Evolutionary conservation across 768 basidiomycete genomes (phyloP).

Genomic region (Naganishia friedmannii): DNA sequence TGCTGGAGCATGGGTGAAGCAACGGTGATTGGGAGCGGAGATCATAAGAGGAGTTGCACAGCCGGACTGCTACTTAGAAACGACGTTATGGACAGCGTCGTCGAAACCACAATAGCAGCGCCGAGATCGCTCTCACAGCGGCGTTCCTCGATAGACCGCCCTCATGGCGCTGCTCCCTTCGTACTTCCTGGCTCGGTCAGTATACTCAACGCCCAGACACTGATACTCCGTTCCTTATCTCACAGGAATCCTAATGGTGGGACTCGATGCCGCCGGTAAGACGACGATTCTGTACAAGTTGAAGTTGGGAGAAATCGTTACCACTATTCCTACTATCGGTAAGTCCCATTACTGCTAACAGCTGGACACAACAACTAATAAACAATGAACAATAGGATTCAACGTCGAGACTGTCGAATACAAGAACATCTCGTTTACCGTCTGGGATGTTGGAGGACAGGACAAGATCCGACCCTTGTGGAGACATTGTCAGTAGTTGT

Average conservation of each 20-base stretch:
- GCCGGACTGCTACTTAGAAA: neutral
- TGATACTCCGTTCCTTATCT: neutral
- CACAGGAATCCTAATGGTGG: conserved; percentile 99
- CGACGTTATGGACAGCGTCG: neutral
- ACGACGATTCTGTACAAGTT: conserved; percentile 96
- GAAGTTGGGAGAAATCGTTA: conserved; percentile 99
- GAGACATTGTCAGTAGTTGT: conserved; percentile 80
- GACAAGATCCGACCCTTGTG: conserved; percentile 98
- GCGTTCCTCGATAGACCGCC: too few species aligned
- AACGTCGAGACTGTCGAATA: conserved; percentile 99
- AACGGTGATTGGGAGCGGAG: conserved; percentile 6
- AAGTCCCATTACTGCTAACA: conserved; percentile 49
- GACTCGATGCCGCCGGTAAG: conserved; percentile 98
- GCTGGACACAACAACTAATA: conserved; percentile 24
- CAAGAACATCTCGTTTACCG: conserved; percentile 99
- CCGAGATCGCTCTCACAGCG: too few species aligned
- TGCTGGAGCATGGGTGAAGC: neutral
- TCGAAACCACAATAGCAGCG: too few species aligned
- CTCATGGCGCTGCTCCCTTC: too few species aligned
- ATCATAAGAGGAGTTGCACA: conserved; percentile 3
- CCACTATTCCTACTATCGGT: conserved; percentile 99
- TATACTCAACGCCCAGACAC: neutral
- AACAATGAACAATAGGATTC: conserved; percentile 65
- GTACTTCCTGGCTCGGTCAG: too few species aligned
- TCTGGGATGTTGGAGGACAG: conserved; percentile 99